phyloP scores from a whole-genome alignment of 257 asterid genomes.

The Jaltomata sinuosa region DNA sequence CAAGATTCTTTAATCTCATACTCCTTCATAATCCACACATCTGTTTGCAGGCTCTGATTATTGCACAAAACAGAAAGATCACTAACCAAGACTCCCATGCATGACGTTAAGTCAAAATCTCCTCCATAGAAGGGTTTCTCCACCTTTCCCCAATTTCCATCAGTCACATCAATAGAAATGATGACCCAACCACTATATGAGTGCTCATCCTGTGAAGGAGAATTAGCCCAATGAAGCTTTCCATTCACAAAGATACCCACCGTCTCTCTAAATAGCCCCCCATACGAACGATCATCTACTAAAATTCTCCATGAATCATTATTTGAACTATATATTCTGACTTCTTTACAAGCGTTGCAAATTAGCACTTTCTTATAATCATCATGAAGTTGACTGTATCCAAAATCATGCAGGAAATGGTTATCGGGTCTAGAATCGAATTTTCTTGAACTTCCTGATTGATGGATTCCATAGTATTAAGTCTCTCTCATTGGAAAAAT shows the following conservation, averaged over 20 bases:
- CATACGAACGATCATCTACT: neutral
- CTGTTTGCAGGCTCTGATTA: neutral
- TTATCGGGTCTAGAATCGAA: neutral
- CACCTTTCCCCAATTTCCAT: too few species aligned
- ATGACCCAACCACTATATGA: too few species aligned
- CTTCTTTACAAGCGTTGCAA: constrained; percentile 15
- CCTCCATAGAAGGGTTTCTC: neutral
- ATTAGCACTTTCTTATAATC: constrained; percentile 28
- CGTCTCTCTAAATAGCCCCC: constrained; percentile 17
- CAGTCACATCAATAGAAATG: too few species aligned
- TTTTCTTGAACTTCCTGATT: neutral
- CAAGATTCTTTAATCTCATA: neutral
- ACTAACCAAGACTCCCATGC: neutral
- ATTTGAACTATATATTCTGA: constrained; percentile 38
- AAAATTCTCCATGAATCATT: constrained; percentile 37
- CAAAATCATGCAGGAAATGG: constrained; percentile 20
- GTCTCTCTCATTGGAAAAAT: constrained; percentile 2
- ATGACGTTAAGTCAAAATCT: neutral
- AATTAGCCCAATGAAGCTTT: constrained; percentile 17
- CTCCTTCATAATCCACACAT: neutral
- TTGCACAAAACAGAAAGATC: neutral
- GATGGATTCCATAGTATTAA: constrained; percentile 23
- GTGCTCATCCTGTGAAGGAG: neutral
- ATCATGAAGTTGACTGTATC: constrained; percentile 6
- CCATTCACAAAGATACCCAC: constrained; percentile 17